These are phyloP conservation scores for Sungouiozyma ichnusensis DNA, from an alignment of 805 yeast species.

Conservation along the genomic window DNA sequence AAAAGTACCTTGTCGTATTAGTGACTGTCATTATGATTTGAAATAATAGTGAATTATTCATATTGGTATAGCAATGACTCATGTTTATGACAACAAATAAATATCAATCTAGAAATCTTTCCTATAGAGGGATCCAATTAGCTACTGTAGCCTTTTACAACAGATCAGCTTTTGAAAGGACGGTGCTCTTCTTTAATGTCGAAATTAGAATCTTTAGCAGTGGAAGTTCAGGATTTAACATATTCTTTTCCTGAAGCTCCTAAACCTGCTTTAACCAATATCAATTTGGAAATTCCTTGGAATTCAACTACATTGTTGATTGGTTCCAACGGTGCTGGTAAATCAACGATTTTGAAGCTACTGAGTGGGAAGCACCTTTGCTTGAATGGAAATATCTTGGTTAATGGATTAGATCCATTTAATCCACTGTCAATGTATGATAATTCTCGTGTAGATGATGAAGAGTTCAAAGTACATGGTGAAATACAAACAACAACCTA, in stretches of 20 bases:
- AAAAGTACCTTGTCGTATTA: no score
- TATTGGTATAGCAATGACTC: no score
- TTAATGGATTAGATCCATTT: constrained; percentile 89
- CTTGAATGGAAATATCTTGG: constrained; percentile 51
- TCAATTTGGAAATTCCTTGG: constrained; percentile 53
- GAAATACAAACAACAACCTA: constrained; percentile 56
- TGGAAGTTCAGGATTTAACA: constrained; percentile 52
- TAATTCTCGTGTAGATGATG: constrained; percentile 26
- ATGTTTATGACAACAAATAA: no score
- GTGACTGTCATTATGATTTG: no score
- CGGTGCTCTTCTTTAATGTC: no score
- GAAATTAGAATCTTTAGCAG: constrained; percentile 32
- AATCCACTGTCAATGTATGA: constrained; percentile 35
- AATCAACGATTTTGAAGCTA: constrained; percentile 74
- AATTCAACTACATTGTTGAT: constrained; percentile 67
- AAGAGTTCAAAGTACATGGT: constrained; percentile 9
- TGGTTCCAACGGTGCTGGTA: constrained; percentile 98
- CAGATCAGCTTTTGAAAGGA: no score
- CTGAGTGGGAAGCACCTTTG: constrained; percentile 88
- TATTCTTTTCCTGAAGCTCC: constrained; percentile 55
- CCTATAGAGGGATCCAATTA: no score
- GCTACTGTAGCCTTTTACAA: no score
- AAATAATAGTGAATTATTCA: no score
- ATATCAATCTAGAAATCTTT: no score
- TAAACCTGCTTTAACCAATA: constrained; percentile 56